A percentile compares a stretch with the other conserved stretches of the same genome.
phyloP scores from a whole-genome alignment of 2,329 filamentous ascomycete genomes.

The Escovopsis weberi region DNA sequence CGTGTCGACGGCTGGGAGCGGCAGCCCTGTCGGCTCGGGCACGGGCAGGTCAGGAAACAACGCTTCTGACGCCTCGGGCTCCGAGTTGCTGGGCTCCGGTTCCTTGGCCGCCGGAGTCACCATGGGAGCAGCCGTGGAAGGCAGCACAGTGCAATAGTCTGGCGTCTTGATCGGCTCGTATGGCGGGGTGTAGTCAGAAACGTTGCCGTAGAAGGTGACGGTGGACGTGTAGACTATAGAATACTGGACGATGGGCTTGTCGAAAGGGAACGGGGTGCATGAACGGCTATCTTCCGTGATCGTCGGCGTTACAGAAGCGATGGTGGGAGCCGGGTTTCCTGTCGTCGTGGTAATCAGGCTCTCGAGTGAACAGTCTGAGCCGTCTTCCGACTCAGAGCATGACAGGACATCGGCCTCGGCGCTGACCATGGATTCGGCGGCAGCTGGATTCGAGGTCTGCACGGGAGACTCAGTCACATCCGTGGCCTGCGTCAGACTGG shows the following conservation, averaged over 20 bases:
- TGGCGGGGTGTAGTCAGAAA: slow-evolving; percentile 30
- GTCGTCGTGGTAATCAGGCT: not conserved
- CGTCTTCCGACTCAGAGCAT: not conserved
- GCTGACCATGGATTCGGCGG: no score
- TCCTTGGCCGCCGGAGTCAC: not conserved
- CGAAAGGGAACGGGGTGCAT: slow-evolving; percentile 18
- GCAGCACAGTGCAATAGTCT: slow-evolving; percentile 19
- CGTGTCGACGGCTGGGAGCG: not conserved
- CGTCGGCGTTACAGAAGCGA: slow-evolving; percentile 5
- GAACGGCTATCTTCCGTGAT: slow-evolving; percentile 7
- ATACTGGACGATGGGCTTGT: slow-evolving; percentile 23
- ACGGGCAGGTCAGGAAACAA: not conserved
- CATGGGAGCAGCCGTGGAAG: slow-evolving; percentile 1
- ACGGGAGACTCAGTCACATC: not conserved
- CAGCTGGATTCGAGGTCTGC: not conserved
- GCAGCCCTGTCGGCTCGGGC: not conserved
- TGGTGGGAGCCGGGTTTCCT: not conserved
- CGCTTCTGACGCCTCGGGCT: not conserved
- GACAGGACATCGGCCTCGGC: not conserved
- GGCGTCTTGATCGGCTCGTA: slow-evolving; percentile 27
- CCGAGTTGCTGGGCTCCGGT: not conserved
- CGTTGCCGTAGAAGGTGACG: slow-evolving; percentile 32
- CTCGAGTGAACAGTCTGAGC: not conserved
- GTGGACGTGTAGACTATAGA: slow-evolving; percentile 35
- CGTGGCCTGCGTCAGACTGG: not conserved